These are phyloP conservation scores for Tagetes erecta DNA, from an alignment of 129 eudicot species.

Conservation along the genomic window DNA sequence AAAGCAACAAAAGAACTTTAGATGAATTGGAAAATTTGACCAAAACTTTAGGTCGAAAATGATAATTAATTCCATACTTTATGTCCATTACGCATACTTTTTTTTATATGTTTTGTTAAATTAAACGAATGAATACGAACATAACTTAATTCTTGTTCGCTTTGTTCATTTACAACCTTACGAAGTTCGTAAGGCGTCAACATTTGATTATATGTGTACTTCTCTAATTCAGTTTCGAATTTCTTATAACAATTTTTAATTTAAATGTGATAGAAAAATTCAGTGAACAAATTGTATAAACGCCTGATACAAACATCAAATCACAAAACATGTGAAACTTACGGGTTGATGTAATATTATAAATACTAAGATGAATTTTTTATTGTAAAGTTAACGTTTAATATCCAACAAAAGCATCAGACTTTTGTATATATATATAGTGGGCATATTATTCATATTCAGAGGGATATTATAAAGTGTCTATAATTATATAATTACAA, in stretches of 20 bases:
- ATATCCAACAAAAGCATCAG: not conserved
- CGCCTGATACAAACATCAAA: not conserved
- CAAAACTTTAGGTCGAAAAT: too few relatives aligned
- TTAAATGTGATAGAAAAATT: not conserved
- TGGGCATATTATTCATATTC: slow-evolving; percentile 14
- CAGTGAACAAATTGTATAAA: not conserved
- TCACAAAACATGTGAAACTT: not conserved
- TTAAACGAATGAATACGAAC: not conserved
- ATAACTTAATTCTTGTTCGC: not conserved
- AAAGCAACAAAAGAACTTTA: too few relatives aligned
- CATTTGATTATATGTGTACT: too few relatives aligned
- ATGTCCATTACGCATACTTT: too few relatives aligned
- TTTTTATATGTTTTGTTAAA: not conserved
- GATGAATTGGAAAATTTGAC: too few relatives aligned
- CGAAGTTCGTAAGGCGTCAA: too few relatives aligned
- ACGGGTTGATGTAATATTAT: not conserved
- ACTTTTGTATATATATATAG: slow-evolving; percentile 9
- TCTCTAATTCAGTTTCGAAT: not conserved
- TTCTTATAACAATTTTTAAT: too few relatives aligned
- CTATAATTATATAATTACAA: slow-evolving; percentile 27
- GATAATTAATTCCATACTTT: too few relatives aligned
- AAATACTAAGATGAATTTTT: not conserved
- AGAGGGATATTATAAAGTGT: not conserved
- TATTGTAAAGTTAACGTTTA: not conserved
- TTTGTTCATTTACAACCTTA: too few relatives aligned